A percentile compares a stretch with the other conserved stretches of the same genome.
phyloP scores from a whole-genome alignment of 2,329 filamentous ascomycete genomes.

The Ceratocystis lukuohia region DNA sequence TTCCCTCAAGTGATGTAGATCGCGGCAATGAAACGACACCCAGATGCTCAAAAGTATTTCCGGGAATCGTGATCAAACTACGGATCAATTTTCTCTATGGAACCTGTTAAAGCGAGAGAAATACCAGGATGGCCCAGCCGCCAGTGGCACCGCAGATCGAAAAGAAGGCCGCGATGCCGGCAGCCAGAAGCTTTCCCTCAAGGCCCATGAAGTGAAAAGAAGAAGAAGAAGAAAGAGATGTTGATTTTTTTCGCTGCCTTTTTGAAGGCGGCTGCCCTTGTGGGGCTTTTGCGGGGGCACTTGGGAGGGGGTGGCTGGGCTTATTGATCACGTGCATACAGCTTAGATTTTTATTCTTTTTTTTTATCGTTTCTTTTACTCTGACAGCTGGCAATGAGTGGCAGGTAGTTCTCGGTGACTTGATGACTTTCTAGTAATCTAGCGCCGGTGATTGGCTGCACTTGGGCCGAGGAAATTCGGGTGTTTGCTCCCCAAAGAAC shows the following conservation, averaged over 20 bases:
- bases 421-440: slow-evolving; percentile 15
- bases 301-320: neutral
- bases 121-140: slow-evolving; percentile 25
- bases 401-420: neutral
- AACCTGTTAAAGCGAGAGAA: slow-evolving; percentile 17
- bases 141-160: slow-evolving; percentile 23
- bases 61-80: slow-evolving; percentile 42
- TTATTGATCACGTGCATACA: neutral
- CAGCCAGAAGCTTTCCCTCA: slow-evolving; percentile 5
- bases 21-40: slow-evolving; percentile 44
- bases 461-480: slow-evolving; percentile 17
- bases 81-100: slow-evolving; percentile 23
- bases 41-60: slow-evolving; percentile 32
- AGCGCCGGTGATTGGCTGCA: slow-evolving; percentile 17
- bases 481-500: neutral
- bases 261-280: slow-evolving; percentile 4
- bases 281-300: neutral
- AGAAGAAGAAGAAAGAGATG: slow-evolving; percentile 21
- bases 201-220: slow-evolving; percentile 25
- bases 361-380: neutral
- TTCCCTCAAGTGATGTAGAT: slow-evolving; percentile 34
- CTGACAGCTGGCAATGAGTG: neutral
- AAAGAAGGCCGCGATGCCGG: slow-evolving; percentile 20
- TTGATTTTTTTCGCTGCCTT: neutral
- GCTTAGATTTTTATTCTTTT: neutral